Percentiles rank a stretch among this genome's conserved stretches.
These are phyloP conservation scores for Nigrospora sphaerica DNA, from an alignment of 2,329 filamentous ascomycete species.

Conservation along the genomic window DNA sequence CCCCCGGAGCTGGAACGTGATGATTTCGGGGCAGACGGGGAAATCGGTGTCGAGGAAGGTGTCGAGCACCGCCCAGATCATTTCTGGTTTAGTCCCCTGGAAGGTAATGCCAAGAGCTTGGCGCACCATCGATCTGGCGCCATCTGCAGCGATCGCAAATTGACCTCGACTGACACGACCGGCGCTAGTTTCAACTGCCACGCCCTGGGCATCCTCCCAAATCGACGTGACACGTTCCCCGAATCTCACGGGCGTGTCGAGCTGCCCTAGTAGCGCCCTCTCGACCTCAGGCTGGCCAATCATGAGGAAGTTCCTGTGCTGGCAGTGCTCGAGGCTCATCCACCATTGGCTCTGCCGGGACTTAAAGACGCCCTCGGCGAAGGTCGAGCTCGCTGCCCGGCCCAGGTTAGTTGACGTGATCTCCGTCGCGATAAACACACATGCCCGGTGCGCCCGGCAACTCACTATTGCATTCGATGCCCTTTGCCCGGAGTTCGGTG, in stretches of 20 bases:
- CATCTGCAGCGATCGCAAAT: slow-evolving; percentile 46
- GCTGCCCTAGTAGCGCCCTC: slow-evolving; percentile 23
- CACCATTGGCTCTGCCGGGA: slow-evolving; percentile 41
- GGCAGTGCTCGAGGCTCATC: slow-evolving; percentile 34
- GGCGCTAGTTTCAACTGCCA: slow-evolving; percentile 19
- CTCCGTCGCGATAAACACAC: not conserved
- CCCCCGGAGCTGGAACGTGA: slow-evolving; percentile 37
- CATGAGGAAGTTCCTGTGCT: slow-evolving; percentile 43
- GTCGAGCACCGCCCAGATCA: slow-evolving; percentile 41
- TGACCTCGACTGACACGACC: slow-evolving; percentile 24
- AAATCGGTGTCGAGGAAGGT: slow-evolving; percentile 43
- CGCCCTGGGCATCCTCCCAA: slow-evolving; percentile 15
- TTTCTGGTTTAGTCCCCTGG: slow-evolving; percentile 39
- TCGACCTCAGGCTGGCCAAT: slow-evolving; percentile 41
- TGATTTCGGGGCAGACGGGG: slow-evolving; percentile 36
- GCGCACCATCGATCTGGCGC: slow-evolving; percentile 41
- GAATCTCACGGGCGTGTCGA: slow-evolving; percentile 27
- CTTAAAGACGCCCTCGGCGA: slow-evolving; percentile 36
- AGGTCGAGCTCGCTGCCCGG: slow-evolving; percentile 36
- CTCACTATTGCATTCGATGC: slow-evolving; percentile 43
- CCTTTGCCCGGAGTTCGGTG: slow-evolving; percentile 30
- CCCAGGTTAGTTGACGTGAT: not conserved
- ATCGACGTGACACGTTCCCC: slow-evolving; percentile 27
- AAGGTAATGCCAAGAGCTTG: slow-evolving; percentile 29
- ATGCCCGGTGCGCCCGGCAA: too few relatives aligned